phyloP scores from a whole-genome alignment of 495 filamentous ascomycete genomes.

The Penicillium tannophilum region DNA sequence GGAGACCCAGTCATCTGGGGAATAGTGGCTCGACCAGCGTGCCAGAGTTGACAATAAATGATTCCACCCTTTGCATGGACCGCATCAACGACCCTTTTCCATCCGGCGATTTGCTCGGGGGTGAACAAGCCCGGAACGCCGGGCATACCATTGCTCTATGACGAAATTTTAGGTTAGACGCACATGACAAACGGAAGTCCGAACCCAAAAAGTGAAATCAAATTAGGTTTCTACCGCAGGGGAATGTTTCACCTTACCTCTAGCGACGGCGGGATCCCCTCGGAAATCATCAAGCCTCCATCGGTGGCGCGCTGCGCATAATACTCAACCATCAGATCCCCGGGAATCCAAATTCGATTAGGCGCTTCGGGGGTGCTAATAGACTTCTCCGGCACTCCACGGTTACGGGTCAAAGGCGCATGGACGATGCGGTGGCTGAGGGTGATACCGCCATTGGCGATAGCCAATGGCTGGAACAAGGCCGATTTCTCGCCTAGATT shows the following conservation, averaged over 20 bases:
- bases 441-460: conserved; percentile 48
- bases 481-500: conserved; percentile 28
- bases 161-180: not conserved
- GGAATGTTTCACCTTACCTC: conserved; percentile 30
- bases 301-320: conserved; percentile 55
- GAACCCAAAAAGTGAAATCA: not conserved
- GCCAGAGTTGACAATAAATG: conserved; percentile 7
- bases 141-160: conserved; percentile 46
- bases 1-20: conserved; percentile 2
- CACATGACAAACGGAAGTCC: not conserved
- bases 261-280: conserved; percentile 55
- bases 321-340: conserved; percentile 53
- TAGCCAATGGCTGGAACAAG: conserved; percentile 57
- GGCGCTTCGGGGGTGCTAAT: conserved; percentile 43
- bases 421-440: conserved; percentile 57
- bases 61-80: conserved; percentile 8
- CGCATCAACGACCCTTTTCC: conserved; percentile 47
- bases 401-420: conserved; percentile 58
- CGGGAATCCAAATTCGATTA: conserved; percentile 49
- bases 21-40: conserved; percentile 5
- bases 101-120: conserved; percentile 47
- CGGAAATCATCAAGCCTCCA: conserved; percentile 57
- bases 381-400: conserved; percentile 42
- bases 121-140: conserved; percentile 54
- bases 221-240: not conserved